Evolutionary conservation across 2,329 filamentous ascomycete species (phyloP).

Genomic region (Cercospora zeae-maydis): DNA sequence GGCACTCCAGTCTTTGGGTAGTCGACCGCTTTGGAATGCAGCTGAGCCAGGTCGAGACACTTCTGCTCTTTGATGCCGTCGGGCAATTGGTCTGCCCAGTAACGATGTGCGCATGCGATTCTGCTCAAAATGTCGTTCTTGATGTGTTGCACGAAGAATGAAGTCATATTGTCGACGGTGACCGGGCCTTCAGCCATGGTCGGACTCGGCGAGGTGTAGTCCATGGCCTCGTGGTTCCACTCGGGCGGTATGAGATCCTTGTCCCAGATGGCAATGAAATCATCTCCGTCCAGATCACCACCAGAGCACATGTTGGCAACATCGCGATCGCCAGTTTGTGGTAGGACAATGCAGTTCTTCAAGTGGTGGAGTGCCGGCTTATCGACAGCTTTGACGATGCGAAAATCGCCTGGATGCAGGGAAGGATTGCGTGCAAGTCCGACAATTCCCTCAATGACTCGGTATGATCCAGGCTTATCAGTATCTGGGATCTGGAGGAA

Average conservation of each 20-base stretch:
- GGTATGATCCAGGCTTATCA: conserved; percentile 50
- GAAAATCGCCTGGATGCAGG: conserved; percentile 85
- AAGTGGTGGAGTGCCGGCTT: conserved; percentile 69
- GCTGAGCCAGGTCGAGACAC: conserved; percentile 69
- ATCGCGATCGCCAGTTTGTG: conserved; percentile 76
- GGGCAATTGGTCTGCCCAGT: conserved; percentile 60
- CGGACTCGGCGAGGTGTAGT: conserved; percentile 61
- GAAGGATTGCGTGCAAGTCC: conserved; percentile 89
- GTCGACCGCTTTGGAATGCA: conserved; percentile 91
- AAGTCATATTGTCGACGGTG: conserved; percentile 66
- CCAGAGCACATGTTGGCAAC: conserved; percentile 93
- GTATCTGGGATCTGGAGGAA: conserved; percentile 74
- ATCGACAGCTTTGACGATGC: conserved; percentile 81
- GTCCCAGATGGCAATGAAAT: conserved; percentile 95
- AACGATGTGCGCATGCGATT: conserved; percentile 81
- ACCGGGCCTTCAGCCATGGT: conserved; percentile 59
- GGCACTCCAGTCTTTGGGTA: conserved; percentile 86
- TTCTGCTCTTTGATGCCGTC: conserved; percentile 63
- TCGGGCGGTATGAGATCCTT: conserved; percentile 62
- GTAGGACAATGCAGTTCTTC: conserved; percentile 82
- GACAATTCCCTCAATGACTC: conserved; percentile 71
- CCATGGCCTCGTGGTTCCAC: conserved; percentile 75
- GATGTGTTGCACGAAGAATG: conserved; percentile 90
- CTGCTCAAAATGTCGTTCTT: conserved; percentile 77
- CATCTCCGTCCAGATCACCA: conserved; percentile 91